Conservation (phyloP, 2,329 filamentous ascomycete species). For the Calonectria pauciramosa region DNA sequence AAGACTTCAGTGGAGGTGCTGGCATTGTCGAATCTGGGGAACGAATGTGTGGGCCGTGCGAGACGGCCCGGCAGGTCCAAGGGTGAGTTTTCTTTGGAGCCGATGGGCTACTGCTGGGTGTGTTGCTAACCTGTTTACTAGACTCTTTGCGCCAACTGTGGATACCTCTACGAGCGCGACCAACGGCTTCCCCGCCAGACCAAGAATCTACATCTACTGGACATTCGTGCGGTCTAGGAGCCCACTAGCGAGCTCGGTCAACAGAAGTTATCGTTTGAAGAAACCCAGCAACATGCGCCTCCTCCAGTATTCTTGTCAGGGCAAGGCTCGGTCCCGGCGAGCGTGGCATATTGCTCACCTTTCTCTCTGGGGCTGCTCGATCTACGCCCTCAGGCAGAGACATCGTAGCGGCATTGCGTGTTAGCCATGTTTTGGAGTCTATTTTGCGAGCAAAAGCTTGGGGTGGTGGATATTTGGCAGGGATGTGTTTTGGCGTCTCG, state of each 20-base stretch:
- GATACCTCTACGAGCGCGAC: slow-evolving; percentile 88
- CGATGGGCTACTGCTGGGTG: neutral
- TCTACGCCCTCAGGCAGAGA: slow-evolving; percentile 18
- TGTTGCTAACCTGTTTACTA: slow-evolving; percentile 51
- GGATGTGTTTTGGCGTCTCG: slow-evolving; percentile 46
- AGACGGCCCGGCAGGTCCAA: slow-evolving; percentile 87
- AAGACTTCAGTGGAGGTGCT: slow-evolving; percentile 86
- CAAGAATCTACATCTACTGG: slow-evolving; percentile 55
- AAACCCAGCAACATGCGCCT: slow-evolving; percentile 6
- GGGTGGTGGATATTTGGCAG: slow-evolving; percentile 40
- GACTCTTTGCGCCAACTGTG: slow-evolving; percentile 95
- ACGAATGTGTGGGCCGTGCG: slow-evolving; percentile 94
- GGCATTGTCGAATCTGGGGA: slow-evolving; percentile 89
- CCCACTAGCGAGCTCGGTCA: slow-evolving; percentile 35
- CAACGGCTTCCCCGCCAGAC: slow-evolving; percentile 77
- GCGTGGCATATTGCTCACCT: neutral
- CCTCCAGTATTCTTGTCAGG: slow-evolving; percentile 28
- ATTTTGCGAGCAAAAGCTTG: slow-evolving; percentile 46
- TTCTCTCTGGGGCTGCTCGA: slow-evolving; percentile 17
- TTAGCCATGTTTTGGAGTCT: slow-evolving; percentile 40
- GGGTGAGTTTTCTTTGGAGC: slow-evolving; percentile 69
- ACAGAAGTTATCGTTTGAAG: slow-evolving; percentile 29
- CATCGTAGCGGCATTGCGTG: slow-evolving; percentile 26
- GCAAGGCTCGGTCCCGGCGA: slow-evolving; percentile 17
- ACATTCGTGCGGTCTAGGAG: slow-evolving; percentile 50